Conservation (phyloP, 2,329 filamentous ascomycete species). For the Ilyonectria destructans region DNA sequence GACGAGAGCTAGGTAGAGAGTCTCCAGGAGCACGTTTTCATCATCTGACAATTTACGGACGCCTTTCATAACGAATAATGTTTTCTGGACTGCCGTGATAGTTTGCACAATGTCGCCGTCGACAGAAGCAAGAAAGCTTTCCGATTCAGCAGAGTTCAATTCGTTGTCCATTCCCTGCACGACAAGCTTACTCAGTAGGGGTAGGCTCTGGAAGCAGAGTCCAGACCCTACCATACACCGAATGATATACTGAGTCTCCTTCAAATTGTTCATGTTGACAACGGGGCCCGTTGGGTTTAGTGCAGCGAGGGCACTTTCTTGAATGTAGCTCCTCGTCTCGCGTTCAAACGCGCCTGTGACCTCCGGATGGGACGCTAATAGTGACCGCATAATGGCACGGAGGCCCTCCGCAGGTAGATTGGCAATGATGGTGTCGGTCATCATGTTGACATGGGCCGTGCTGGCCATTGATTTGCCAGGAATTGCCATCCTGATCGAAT, state of each 20-base stretch:
- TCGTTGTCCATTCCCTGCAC: slow-evolving; percentile 9
- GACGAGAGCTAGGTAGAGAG: neutral
- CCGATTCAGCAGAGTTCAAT: neutral
- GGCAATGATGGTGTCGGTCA: slow-evolving; percentile 63
- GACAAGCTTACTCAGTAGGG: slow-evolving; percentile 34
- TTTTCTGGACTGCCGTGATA: slow-evolving; percentile 32
- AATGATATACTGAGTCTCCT: slow-evolving; percentile 39
- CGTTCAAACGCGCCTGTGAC: slow-evolving; percentile 23
- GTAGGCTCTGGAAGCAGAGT: slow-evolving; percentile 38
- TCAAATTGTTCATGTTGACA: slow-evolving; percentile 39
- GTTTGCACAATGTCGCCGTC: slow-evolving; percentile 34
- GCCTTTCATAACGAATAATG: slow-evolving; percentile 15
- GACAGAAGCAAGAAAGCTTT: slow-evolving; percentile 20
- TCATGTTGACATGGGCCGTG: slow-evolving; percentile 63
- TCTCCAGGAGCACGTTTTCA: slow-evolving; percentile 9
- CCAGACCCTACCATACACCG: slow-evolving; percentile 50
- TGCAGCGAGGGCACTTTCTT: slow-evolving; percentile 2
- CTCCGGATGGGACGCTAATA: slow-evolving; percentile 25
- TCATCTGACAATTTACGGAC: slow-evolving; percentile 10
- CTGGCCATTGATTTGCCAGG: slow-evolving; percentile 31
- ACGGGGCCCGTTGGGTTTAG: neutral
- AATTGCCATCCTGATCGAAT: slow-evolving; percentile 5
- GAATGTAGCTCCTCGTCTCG: slow-evolving; percentile 22
- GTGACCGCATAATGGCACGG: slow-evolving; percentile 52
- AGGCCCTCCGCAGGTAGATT: slow-evolving; percentile 59